Evolutionary conservation across 2,329 filamentous ascomycete genomes (phyloP), one percentile per base, ranked within the genome.

Genomic region (Chalara sp.): DNA sequence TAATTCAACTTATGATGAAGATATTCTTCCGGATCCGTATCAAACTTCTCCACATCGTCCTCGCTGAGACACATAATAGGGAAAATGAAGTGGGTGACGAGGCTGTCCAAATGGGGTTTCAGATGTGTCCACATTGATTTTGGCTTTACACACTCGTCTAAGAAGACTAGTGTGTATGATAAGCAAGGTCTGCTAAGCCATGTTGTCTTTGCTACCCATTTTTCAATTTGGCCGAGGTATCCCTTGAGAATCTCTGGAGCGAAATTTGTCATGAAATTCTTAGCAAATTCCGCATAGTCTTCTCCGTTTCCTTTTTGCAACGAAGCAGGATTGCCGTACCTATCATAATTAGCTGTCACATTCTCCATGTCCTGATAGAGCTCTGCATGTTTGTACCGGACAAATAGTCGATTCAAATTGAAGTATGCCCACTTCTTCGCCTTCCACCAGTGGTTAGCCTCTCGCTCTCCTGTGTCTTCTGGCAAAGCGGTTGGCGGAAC

Each of bases 361-460:
- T 21, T 21, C 21, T 21, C 21, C 21, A 44, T 35, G 4, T 21
- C 29, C 13, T 11, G 7, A 32, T 32, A 35, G 11, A 6, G 11
- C 35, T n/a, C 10, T 6, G 40, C 30, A 8, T 8, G 8, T 12
- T 68, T 77, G 55, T 72, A 92, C 87, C 89, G 81, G 60, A 97
- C 91, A 65, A 93, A 99, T 13, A 99, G 80, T 56, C 93, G 82
- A 73, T 99, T 99, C 61, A 99, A 72, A 70, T 97, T 97, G 64
- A 93, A 95, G 70, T 96, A 99, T 11, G 92, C 87, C 93, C 93
- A 97, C 72, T 99, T 99, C 83, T 97, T 97, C 57, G 91, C 88
- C 76, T 97, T 99, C 92, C 92, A 99, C 92, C 93, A 99, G 69
- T 96, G 90, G 67, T 96, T 91, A 63, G 86, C 81, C 70, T 97